phyloP scores from a whole-genome alignment of 805 yeast species.

The Nakazawaea populi region DNA sequence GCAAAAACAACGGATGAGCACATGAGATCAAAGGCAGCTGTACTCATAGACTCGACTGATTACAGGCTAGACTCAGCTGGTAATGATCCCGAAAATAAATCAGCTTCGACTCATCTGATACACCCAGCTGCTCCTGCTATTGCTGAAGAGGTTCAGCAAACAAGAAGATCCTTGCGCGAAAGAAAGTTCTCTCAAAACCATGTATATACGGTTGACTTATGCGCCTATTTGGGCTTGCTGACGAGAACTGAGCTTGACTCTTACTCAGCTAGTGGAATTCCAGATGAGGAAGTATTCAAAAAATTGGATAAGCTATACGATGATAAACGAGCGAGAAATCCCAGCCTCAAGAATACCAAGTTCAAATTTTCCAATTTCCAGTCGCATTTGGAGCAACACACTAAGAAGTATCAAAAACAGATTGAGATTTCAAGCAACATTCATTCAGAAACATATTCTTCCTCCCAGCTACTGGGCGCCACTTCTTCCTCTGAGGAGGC shows the following conservation, averaged over 20 bases:
- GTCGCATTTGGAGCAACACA: slow-evolving; percentile 15
- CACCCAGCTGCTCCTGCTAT: neutral
- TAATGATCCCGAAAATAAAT: no score
- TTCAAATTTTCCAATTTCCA: slow-evolving; percentile 20
- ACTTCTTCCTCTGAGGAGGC: slow-evolving; percentile 8
- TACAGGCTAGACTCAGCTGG: no score
- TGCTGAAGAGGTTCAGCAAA: neutral
- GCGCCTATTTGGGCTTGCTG: slow-evolving; percentile 25
- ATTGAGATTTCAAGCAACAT: neutral
- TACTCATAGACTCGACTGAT: no score
- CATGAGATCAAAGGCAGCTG: no score
- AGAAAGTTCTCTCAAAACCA: slow-evolving; percentile 28
- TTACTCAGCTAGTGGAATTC: slow-evolving; percentile 22
- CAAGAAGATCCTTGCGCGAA: slow-evolving; percentile 19
- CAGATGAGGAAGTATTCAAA: slow-evolving; percentile 21
- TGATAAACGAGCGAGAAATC: slow-evolving; percentile 17
- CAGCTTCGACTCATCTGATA: no score
- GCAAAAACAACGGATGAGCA: no score
- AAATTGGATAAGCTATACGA: slow-evolving; percentile 21
- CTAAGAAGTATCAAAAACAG: slow-evolving; percentile 12
- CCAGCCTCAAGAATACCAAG: slow-evolving; percentile 19
- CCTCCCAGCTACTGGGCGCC: neutral
- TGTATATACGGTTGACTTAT: slow-evolving; percentile 28
- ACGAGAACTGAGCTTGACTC: slow-evolving; percentile 21
- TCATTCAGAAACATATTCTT: neutral